phyloP scores from a whole-genome alignment of 805 yeast species.

The Candida manassasensis region DNA sequence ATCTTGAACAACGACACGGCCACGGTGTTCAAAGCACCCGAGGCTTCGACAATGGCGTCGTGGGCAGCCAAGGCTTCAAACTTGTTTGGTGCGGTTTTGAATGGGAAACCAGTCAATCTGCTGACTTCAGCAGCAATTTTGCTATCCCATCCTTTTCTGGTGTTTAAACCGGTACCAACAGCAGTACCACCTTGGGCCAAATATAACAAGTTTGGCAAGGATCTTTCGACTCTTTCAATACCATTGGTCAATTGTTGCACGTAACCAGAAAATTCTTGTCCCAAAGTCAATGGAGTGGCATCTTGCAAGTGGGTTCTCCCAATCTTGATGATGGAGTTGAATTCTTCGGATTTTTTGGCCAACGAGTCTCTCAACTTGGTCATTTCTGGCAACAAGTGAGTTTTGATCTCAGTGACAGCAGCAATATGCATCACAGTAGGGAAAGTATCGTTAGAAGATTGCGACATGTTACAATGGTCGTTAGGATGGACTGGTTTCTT shows the following conservation, averaged over 20 bases:
- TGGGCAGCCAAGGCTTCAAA: constrained; percentile 99
- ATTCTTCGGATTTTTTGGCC: constrained; percentile 74
- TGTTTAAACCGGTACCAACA: constrained; percentile 97
- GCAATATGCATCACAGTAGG: constrained; percentile 99
- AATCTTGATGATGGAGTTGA: constrained; percentile 85
- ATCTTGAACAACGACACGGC: constrained; percentile 93
- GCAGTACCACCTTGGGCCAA: constrained; percentile 99
- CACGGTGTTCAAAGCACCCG: constrained; percentile 94
- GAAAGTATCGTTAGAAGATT: constrained; percentile 98
- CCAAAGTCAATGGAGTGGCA: constrained; percentile 96
- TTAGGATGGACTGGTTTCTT: constrained; percentile 96
- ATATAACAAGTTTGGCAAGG: constrained; percentile 69
- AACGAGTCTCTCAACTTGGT: constrained; percentile 74
- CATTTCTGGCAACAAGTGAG: constrained; percentile 76
- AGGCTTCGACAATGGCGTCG: constrained; percentile 96
- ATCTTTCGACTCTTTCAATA: constrained; percentile 74
- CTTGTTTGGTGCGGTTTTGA: constrained; percentile 96
- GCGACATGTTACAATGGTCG: constrained; percentile 97
- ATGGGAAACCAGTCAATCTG: constrained; percentile 80
- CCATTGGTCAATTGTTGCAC: constrained; percentile 91
- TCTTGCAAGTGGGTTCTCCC: constrained; percentile 99
- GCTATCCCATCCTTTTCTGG: constrained; percentile 83
- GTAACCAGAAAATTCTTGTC: constrained; percentile 97
- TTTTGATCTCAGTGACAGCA: constrained; percentile 83
- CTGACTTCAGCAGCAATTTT: constrained; percentile 84